phyloP scores from a whole-genome alignment of 371 early-diverging fungal genomes.

The Fennellomyces sp. region DNA sequence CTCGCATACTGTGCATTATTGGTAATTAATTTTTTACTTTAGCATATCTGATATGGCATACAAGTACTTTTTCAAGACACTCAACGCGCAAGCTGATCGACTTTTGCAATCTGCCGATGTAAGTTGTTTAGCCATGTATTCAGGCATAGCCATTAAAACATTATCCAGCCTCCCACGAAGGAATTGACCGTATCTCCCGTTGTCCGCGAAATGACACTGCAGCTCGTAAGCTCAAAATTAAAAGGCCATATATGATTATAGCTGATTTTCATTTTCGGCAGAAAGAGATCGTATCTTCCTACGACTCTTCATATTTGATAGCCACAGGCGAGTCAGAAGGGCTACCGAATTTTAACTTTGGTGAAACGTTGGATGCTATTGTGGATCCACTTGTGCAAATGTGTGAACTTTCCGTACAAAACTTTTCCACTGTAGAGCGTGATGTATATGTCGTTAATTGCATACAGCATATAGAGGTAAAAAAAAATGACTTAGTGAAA shows the following conservation, averaged over 20 bases:
- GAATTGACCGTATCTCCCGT: constrained; percentile 65
- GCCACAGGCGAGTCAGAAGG: constrained; percentile 29
- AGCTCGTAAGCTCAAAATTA: constrained; percentile 51
- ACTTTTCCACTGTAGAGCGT: constrained; percentile 59
- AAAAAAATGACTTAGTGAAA: no score
- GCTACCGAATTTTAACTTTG: constrained; percentile 59
- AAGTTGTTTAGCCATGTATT: constrained; percentile 2
- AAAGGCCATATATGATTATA: not conserved
- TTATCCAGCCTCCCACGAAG: constrained; percentile 59
- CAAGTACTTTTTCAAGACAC: constrained; percentile 70
- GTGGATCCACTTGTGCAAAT: constrained; percentile 76
- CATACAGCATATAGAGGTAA: constrained; percentile 69
- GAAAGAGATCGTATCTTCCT: constrained; percentile 82
- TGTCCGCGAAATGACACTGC: constrained; percentile 67
- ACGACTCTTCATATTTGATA: constrained; percentile 72
- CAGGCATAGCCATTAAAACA: not conserved
- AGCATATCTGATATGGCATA: constrained; percentile 69
- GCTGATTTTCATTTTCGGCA: constrained; percentile 16
- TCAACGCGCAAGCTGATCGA: constrained; percentile 67
- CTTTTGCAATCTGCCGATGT: constrained; percentile 63
- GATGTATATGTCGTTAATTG: constrained; percentile 81
- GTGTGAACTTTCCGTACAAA: constrained; percentile 64
- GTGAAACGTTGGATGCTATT: constrained; percentile 66
- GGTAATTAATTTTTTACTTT: not conserved
- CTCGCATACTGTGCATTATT: not conserved